Conservation (phyloP, 73 alveolate species). For the Symbiodinium natans region DNA sequence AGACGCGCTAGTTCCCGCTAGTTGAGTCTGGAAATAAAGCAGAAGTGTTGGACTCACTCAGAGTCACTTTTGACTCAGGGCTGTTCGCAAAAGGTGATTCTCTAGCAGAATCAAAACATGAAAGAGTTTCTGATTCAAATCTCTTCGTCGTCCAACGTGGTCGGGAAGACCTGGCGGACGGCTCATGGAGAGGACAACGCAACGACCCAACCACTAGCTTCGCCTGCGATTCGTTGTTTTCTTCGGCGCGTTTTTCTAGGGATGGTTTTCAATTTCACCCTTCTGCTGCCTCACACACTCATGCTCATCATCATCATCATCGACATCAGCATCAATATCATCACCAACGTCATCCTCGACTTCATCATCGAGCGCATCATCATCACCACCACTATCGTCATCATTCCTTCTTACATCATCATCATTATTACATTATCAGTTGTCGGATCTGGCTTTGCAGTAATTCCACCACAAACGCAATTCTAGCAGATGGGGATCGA, state of each 20-base stretch:
- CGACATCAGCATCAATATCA: neutral
- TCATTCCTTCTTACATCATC: neutral
- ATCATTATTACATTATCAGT: neutral
- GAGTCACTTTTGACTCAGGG: neutral
- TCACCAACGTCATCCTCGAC: neutral
- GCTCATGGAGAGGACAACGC: neutral
- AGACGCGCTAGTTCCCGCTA: neutral
- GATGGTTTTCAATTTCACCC: neutral
- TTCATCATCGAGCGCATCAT: neutral
- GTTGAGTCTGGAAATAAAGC: neutral
- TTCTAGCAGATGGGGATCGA: neutral
- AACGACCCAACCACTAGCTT: neutral
- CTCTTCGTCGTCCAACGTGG: neutral
- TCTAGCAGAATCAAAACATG: neutral
- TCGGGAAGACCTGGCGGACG: neutral
- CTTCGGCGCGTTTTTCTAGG: neutral
- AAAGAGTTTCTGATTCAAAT: neutral
- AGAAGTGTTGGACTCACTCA: neutral
- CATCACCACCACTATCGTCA: neutral
- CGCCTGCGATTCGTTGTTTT: neutral
- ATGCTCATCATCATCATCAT: neutral
- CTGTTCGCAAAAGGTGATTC: neutral
- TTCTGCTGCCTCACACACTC: neutral
- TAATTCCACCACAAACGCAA: neutral
- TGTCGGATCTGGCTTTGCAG: neutral